Conservation (phyloP, 2,329 filamentous ascomycete species). For the Neonectria hederae region DNA sequence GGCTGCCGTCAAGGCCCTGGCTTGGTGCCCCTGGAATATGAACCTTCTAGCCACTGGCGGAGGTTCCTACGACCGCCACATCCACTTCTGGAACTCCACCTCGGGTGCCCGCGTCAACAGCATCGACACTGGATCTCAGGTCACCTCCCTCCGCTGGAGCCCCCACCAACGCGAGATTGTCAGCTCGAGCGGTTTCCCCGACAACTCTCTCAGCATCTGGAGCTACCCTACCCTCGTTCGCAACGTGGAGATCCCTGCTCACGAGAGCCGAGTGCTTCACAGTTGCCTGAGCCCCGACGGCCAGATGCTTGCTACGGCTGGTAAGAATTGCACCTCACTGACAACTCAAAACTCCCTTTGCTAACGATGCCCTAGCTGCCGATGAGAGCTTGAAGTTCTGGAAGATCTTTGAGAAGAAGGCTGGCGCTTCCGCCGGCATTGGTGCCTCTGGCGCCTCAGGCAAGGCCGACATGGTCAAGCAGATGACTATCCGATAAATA, state of each 20-base stretch:
- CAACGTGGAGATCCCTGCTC: conserved; percentile 96
- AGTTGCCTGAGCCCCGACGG: conserved; percentile 97
- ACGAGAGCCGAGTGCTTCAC: conserved; percentile 96
- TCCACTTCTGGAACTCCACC: conserved; percentile 99
- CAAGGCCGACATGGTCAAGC: conserved; percentile 89
- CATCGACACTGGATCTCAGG: conserved; percentile 98
- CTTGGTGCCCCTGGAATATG: conserved; percentile 99
- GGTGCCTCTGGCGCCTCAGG: conserved; percentile 73
- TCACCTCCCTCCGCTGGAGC: conserved; percentile 96
- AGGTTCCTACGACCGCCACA: conserved; percentile 95
- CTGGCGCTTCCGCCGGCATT: conserved; percentile 73
- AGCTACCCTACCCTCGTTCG: conserved; percentile 97
- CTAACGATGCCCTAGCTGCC: conserved; percentile 65
- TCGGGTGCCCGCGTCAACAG: conserved; percentile 98
- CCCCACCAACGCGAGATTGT: conserved; percentile 98
- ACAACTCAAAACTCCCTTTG: too few species aligned
- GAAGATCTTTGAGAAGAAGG: conserved; percentile 99
- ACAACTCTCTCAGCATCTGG: conserved; percentile 99
- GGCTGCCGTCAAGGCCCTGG: conserved; percentile 96
- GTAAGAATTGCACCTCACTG: conserved; percentile 53
- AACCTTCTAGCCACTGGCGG: conserved; percentile 97
- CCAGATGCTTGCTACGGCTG: conserved; percentile 95
- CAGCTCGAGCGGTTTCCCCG: conserved; percentile 97
- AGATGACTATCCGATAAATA: conserved; percentile 88
- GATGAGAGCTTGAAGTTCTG: conserved; percentile 99